Conservation (phyloP, 2,329 filamentous ascomycete species). For the Fusarium guadeloupense region DNA sequence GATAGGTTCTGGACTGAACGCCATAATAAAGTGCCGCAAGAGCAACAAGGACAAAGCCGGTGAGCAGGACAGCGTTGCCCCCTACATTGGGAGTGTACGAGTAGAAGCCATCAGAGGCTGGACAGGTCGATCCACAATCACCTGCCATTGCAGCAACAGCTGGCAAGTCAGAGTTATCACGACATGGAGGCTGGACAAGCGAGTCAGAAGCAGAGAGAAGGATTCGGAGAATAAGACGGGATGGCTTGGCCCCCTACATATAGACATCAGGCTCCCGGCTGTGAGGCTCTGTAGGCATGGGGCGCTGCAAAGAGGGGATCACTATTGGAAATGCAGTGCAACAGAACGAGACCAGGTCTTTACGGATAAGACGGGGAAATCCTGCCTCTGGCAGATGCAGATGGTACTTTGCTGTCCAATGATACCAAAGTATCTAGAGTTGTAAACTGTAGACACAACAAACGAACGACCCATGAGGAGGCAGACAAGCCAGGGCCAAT, state of each 20-base stretch:
- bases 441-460: slow-evolving; percentile 23
- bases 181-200: slow-evolving; percentile 24
- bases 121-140: slow-evolving; percentile 50
- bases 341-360: slow-evolving; percentile 26
- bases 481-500: slow-evolving; percentile 23
- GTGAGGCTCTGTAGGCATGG: slow-evolving; percentile 41
- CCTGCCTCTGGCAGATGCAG: slow-evolving; percentile 11
- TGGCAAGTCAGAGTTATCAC: slow-evolving; percentile 40
- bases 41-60: slow-evolving; percentile 52
- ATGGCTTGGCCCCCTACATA: slow-evolving; percentile 42
- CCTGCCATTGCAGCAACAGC: slow-evolving; percentile 46
- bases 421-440: slow-evolving; percentile 23
- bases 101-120: slow-evolving; percentile 50
- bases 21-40: slow-evolving; percentile 52
- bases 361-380: slow-evolving; percentile 24
- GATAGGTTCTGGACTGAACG: slow-evolving; percentile 50
- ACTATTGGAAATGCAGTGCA: slow-evolving; percentile 36
- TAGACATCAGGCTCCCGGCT: slow-evolving; percentile 31
- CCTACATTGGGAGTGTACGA: slow-evolving; percentile 49
- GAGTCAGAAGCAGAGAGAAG: slow-evolving; percentile 14
- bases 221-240: slow-evolving; percentile 22
- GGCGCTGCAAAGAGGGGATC: slow-evolving; percentile 25
- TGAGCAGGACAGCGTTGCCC: slow-evolving; percentile 54
- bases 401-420: slow-evolving; percentile 23
- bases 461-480: slow-evolving; percentile 4